Base-by-base conservation (phyloP, 768 basidiomycete species). In the Collybia nuda region DNA sequence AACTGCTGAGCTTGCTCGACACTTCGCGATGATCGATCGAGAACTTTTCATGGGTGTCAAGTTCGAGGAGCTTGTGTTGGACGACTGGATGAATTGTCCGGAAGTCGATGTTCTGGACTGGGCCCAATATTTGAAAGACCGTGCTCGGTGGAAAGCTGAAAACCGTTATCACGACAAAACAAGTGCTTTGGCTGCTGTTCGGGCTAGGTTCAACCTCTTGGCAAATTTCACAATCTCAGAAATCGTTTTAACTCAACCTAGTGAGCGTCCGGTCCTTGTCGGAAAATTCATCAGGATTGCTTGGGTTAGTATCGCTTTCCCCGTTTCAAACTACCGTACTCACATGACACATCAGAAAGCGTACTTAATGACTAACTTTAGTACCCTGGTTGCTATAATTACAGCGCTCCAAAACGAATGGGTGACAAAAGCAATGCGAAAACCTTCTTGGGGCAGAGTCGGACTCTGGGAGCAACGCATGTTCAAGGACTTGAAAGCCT, bases 21-120 rank as follows among this genome's bases (percentile, higher is more conserved):
- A 93, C 58, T 89, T 95, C 60, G 78, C 87, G 6, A 86, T 92
- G 78, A 92, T 96, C 55, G 93, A 96, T 55, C 79, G 90, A 21
- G 93, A 95, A 57, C 69, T 95, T 48, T 91, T 93, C 64, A 83
- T 89, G 66, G 79, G 81, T 11, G 78, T 96, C 65, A 87, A 86
- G 57, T 93, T 93, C 61, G 90, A 94, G 60, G 93, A 96, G 60
- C 75, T 93, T n/a, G 83, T 92, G 35, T 75, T 84, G 53, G 79
- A 82, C 43, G 83, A 88, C 35, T 88, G 86, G 86, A 74, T 78
- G 65, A 74, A 75, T 8, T 76, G 79, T 42, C 74, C 80, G 49
- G 86, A 82, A 47, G 77, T 81, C 9, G 79, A 90, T 57, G 79
- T 89, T 18, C 74, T 89, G 15, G 93, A 95, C 64, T 96, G 93